Conservation (phyloP, 306 rosid species). For the Potentilla sterilis region DNA sequence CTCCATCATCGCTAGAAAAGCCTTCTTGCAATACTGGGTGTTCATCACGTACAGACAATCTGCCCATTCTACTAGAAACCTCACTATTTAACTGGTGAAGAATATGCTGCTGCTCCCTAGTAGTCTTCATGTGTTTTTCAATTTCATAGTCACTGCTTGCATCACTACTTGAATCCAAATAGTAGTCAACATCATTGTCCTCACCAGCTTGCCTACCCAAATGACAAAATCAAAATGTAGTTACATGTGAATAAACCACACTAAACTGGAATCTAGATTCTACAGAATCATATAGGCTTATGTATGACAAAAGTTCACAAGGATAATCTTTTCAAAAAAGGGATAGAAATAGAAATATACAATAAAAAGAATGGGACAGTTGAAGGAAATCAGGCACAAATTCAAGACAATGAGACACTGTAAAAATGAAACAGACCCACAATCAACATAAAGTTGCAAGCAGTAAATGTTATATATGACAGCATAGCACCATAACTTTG, state of each 20-base stretch:
- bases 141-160: conserved; percentile 74
- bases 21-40: conserved; percentile 41
- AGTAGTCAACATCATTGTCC: conserved; percentile 62
- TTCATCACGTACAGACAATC: conserved; percentile 44
- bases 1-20: conserved; percentile 72
- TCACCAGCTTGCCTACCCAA: conserved; percentile 49
- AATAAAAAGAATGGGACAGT: background rate
- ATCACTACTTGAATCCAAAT: conserved; percentile 75
- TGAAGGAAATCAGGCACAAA: background rate
- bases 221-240: conserved; percentile 20
- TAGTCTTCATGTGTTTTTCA: conserved; percentile 37
- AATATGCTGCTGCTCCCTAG: conserved; percentile 30
- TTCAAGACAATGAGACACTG: background rate
- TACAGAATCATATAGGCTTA: background rate
- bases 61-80: conserved; percentile 32
- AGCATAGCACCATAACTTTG: background rate
- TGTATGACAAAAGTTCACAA: background rate
- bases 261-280: background rate
- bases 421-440: background rate
- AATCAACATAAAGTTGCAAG: background rate
- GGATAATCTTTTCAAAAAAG: background rate
- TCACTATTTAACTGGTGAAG: conserved; percentile 34
- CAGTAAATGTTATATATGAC: background rate
- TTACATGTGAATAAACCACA: conserved; percentile 12
- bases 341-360: background rate